Base-by-base conservation (phyloP, 2,329 filamentous ascomycete genomes). In the Ascosphaera apis region DNA sequence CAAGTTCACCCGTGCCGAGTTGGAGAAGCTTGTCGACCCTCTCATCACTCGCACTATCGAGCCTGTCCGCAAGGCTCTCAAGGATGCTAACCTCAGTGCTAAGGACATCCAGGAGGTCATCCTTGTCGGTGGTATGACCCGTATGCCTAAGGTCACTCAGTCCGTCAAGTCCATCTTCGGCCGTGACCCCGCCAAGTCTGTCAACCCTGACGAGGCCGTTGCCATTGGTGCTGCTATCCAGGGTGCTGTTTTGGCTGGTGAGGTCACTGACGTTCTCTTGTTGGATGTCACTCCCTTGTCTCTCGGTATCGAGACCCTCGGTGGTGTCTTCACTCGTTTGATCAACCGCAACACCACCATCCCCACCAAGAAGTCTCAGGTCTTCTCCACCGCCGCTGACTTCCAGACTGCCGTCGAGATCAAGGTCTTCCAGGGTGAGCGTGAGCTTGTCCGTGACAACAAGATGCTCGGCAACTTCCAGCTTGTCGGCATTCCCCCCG, bases 261-360 rank as follows among this genome's bases (percentile, higher is more conserved):
- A 93, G 61, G 84, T 93, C 53, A 95, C 83, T 60, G 84, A 93
- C 53, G 77, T 95, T 37, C 71, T 95, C 34, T 74, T 95, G 41
- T 78, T 95, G 48, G 86, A 95, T 56, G 86, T 93, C 45, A 92
- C 86, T 45, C 86, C 86, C 48, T 72, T 93, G 27, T 93, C 86
- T 36, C 82, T 95, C 44, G 86, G 86, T 77, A 93, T 95, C 48
- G 86, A 95, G 74, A 95, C 86, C 39, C 77, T 92, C 21, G 86
- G 86, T 49, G 86, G 86, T 72, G 84, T 93, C 52, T 92, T 95
- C 70, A 93, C 86, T 44, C 82, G 83, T 55, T 62, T 95, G 60
- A 95, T 95, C 69, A 92, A 91, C 76, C 81, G 86, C 51, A 95
- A 95, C 72, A 95, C 86, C 53, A 93, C 86, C 46, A 95, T 95